These are phyloP conservation scores for Rhizopogon roseolus DNA, from an alignment of 768 basidiomycete species.

Conservation along the genomic window DNA sequence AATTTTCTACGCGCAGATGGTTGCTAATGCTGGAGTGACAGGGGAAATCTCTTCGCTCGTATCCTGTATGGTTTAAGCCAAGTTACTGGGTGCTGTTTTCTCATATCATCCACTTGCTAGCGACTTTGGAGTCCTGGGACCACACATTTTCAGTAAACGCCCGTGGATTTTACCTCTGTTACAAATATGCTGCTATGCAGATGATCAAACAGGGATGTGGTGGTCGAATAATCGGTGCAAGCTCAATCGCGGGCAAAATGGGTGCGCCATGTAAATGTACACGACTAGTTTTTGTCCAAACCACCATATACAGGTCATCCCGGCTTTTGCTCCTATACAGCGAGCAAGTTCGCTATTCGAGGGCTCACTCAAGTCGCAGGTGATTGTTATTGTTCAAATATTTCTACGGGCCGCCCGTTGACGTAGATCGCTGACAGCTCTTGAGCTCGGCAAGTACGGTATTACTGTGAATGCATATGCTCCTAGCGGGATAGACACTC, in stretches of 20 bases:
- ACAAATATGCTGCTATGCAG: conserved; percentile 14
- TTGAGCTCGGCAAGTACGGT: conserved; percentile 19
- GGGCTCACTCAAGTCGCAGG: conserved; percentile 19
- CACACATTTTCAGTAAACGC: conserved; percentile 17
- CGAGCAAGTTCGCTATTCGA: conserved; percentile 26
- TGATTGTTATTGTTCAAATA: conserved; percentile 7
- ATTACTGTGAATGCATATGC: conserved; percentile 32
- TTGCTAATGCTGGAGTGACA: conserved; percentile 4
- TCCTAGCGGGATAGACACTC: conserved; percentile 23
- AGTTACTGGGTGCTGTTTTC: background rate
- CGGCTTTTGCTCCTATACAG: conserved; percentile 14
- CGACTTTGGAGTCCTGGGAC: conserved; percentile 16
- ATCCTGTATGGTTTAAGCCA: conserved; percentile 2
- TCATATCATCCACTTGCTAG: background rate
- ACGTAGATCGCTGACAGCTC: background rate
- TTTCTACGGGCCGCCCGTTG: background rate
- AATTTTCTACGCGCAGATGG: background rate
- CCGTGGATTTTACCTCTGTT: conserved; percentile 19
- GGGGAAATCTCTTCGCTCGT: background rate
- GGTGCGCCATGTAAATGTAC: background rate
- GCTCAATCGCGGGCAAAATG: conserved; percentile 1
- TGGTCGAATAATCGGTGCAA: conserved; percentile 9
- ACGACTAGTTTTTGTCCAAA: background rate
- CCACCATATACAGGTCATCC: background rate
- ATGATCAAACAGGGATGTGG: conserved; percentile 17